Evolutionary conservation across 495 filamentous ascomycete species (phyloP), one percentile per base, ranked within the genome.

Genomic region (Daldinia grandis): DNA sequence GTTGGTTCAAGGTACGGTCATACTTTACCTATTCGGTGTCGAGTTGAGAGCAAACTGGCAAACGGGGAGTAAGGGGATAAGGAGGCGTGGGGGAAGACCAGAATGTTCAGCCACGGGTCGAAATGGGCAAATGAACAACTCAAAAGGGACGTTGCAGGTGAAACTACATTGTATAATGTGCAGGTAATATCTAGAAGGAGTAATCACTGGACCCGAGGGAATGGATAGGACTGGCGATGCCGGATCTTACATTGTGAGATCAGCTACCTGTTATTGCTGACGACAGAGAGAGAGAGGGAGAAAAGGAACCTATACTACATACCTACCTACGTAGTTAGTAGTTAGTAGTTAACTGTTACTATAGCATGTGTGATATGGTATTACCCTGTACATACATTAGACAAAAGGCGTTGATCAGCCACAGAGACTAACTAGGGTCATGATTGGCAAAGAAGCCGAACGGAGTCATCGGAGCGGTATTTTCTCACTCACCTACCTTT

Each of bases 151-250:
- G 51, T 31, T 62, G 69, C 65, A 72, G 59, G 51, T 68, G 35
- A 57, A 57, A 54, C 54, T 30, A 64, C 51, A 47, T 35, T 4
- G 33, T 61, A 15, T n/a, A 47, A 47, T 64, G 61, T 62, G 65
- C 62, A 58, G 27, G 24, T 64, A 27, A 24, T 61, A 42, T 62
- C 69, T 58, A 53, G 51, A 68, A 59, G 3, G 14, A 62, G 65
- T 58, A 53, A 64, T 27, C 27, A 25, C 5, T 25, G 40, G 53
- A 62, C 65, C 70, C 70, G 62, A 66, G 61, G 62, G 61, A 62
- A 69, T 44, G 70, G 70, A 28, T 66, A 37, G 30, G 33, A 51
- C 38, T 73, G 70, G 70, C 70, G 65, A 73, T 51, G 40, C 70
- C 70, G 70, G 69, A 65, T 68, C 40, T 6, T 58, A 37, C 58